Percentiles rank a stretch among this genome's conserved stretches.
These are phyloP conservation scores for Sedum album DNA, from an alignment of 164 flowering plant genomes.

Conservation along the genomic window DNA sequence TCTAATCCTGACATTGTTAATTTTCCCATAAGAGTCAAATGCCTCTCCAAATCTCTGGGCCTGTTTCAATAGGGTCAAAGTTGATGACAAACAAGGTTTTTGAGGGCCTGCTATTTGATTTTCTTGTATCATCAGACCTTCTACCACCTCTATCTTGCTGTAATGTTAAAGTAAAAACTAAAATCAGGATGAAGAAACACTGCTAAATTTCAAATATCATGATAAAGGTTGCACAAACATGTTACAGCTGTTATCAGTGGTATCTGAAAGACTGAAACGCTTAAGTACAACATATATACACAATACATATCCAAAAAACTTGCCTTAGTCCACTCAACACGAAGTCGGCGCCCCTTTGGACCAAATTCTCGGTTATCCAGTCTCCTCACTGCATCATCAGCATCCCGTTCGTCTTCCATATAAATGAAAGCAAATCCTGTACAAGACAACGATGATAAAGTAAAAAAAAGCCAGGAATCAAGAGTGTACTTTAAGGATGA, in stretches of 20 bases:
- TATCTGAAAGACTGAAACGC: no score
- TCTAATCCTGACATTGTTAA: slow-evolving; percentile 73
- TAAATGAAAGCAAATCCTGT: slow-evolving; percentile 95
- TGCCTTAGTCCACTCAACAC: slow-evolving; percentile 99
- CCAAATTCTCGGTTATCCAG: slow-evolving; percentile 87
- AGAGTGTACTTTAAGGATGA: no score
- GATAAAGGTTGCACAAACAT: background rate
- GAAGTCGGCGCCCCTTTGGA: slow-evolving; percentile 83
- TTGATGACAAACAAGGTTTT: slow-evolving; percentile 94
- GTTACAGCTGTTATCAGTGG: background rate
- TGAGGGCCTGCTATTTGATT: slow-evolving; percentile 61
- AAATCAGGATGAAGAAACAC: background rate
- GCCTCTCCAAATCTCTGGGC: slow-evolving; percentile 83
- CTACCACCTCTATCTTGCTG: slow-evolving; percentile 87
- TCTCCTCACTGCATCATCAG: slow-evolving; percentile 84
- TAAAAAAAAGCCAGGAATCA: no score
- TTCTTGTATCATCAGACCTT: slow-evolving; percentile 54
- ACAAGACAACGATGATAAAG: background rate
- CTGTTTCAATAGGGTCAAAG: slow-evolving; percentile 67
- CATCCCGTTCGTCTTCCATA: slow-evolving; percentile 98
- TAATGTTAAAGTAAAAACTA: slow-evolving; percentile 5
- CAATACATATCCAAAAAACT: background rate
- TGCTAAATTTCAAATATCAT: background rate
- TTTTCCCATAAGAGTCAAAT: slow-evolving; percentile 92
- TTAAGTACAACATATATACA: background rate